Evolutionary conservation across 2,329 filamentous ascomycete genomes (phyloP), one percentile per base, ranked within the genome.

Genomic region (Aspergillus tamarii): DNA sequence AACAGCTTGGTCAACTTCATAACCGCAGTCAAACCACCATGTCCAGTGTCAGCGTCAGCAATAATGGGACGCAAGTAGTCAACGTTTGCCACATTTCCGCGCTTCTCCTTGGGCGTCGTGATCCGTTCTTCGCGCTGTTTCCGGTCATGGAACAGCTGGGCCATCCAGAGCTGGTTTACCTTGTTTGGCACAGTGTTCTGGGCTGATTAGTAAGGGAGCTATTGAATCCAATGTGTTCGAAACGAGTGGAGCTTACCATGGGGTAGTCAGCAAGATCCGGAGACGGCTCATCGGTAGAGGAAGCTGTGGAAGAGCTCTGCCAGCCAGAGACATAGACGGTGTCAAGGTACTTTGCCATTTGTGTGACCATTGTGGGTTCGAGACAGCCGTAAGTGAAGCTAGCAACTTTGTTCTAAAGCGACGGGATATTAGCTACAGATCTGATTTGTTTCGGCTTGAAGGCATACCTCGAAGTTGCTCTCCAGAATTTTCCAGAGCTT

Each of bases 1-100:
- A 99, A 98, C 62, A 98, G 88, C 85, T 97, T 97, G 68, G 95
- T 98, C 72, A 99, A 88, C 86, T 98, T 99, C 95, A 99, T 98
- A 73, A 98, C 91, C 61, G 95, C 95, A n/a, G 95, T 98, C 66
- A 99, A 85, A 75, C 95, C 95, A 75, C 95, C 95, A 79, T 98
- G 95, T 68, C 95, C 95, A 48, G 95, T 99, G 77, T 99, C 95
- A 57, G 94, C 95, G 80, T 99, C 95, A 64, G 95, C 95, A 71
- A 99, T 88, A 79, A 99, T 97, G 66, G 95, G 95, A 23, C 95
- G 91, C 55, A 99, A 89, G 82, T 95, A 99, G 83, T 99, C 95
- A 74, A 93, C 84, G 78, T 96, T 95, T 66, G 90, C 83, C 57
- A 95, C 82, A 66, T 88, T 89, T 70, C 83, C 81, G 62, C 95